A percentile compares a stretch with the other conserved stretches of the same genome.
Conservation (phyloP, 1,284 basidiomycete species). For the Vanrija sp. region DNA sequence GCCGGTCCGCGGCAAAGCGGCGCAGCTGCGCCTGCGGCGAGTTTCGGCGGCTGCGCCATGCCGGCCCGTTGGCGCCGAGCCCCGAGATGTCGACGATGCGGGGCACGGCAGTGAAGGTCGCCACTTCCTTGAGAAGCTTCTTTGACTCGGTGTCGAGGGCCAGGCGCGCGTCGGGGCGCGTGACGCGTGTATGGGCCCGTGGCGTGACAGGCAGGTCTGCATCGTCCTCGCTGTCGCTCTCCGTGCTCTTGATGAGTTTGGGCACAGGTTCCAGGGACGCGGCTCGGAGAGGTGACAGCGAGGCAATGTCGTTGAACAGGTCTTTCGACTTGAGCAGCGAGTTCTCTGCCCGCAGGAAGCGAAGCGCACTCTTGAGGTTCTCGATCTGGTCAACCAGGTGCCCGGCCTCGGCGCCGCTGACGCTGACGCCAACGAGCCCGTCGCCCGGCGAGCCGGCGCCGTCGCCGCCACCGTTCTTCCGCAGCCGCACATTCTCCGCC, state of each 20-base stretch:
- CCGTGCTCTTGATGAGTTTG: slow-evolving; percentile 9
- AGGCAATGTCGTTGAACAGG: slow-evolving; percentile 72
- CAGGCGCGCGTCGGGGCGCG: slow-evolving; percentile 53
- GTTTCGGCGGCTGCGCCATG: slow-evolving; percentile 71
- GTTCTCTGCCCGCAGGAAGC: slow-evolving; percentile 87
- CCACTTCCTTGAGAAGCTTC: slow-evolving; percentile 73
- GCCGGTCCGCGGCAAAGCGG: slow-evolving; percentile 69
- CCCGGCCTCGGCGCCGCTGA: slow-evolving; percentile 8
- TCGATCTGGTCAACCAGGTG: slow-evolving; percentile 62
- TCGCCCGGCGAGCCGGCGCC: slow-evolving; percentile 47
- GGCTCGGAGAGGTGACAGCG: slow-evolving; percentile 60
- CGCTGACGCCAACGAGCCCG: slow-evolving; percentile 3
- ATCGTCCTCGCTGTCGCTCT: slow-evolving; percentile 10
- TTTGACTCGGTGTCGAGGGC: slow-evolving; percentile 74
- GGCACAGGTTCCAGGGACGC: neutral
- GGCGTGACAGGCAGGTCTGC: slow-evolving; percentile 15
- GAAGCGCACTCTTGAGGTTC: slow-evolving; percentile 79
- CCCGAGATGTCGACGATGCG: slow-evolving; percentile 74
- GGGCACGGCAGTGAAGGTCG: slow-evolving; percentile 71
- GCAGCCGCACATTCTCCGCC: slow-evolving; percentile 79
- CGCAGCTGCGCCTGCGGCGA: slow-evolving; percentile 73
- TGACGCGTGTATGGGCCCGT: slow-evolving; percentile 9
- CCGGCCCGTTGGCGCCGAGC: slow-evolving; percentile 38
- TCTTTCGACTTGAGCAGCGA: slow-evolving; percentile 85
- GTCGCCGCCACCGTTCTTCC: slow-evolving; percentile 57